These are phyloP conservation scores for Rhizopus stolonifer DNA, from an alignment of 371 early-diverging fungal species.

Conservation along the genomic window DNA sequence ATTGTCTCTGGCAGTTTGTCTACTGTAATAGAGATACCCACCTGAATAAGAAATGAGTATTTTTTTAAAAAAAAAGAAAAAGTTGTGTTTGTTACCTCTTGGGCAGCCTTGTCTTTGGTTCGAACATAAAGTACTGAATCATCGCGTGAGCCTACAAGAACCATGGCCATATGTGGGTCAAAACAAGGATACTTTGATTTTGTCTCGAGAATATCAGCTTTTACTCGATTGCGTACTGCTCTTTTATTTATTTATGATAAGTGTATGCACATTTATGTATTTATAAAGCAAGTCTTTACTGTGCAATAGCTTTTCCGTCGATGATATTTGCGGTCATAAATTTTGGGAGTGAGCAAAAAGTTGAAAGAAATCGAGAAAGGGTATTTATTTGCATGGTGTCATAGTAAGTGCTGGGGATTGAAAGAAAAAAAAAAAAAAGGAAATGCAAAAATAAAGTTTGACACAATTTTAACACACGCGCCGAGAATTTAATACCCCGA, in stretches of 20 bases:
- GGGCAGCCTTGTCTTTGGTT: constrained; percentile 88
- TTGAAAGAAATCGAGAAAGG: constrained; percentile 4
- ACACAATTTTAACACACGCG: too few species aligned
- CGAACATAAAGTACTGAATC: constrained; percentile 89
- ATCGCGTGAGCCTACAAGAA: constrained; percentile 90
- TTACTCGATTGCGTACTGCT: constrained; percentile 60
- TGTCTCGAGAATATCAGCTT: constrained; percentile 60
- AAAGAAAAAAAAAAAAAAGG: constrained; percentile 1
- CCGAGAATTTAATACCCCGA: too few species aligned
- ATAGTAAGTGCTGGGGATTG: neutral
- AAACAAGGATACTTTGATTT: constrained; percentile 62
- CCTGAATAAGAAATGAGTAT: constrained; percentile 28
- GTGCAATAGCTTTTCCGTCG: constrained; percentile 72
- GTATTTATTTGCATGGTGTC: neutral
- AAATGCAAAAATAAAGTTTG: too few species aligned
- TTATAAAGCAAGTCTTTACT: constrained; percentile 32
- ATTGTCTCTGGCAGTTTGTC: constrained; percentile 53
- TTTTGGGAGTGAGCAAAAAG: constrained; percentile 8
- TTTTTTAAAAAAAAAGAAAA: too few species aligned
- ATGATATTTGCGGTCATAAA: constrained; percentile 54
- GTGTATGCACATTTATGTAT: neutral
- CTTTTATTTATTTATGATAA: constrained; percentile 25
- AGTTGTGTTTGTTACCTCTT: constrained; percentile 59
- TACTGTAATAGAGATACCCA: constrained; percentile 61
- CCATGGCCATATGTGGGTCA: constrained; percentile 81